Base-by-base conservation (phyloP, 2,329 filamentous ascomycete genomes). In the Colletotrichum sp. region DNA sequence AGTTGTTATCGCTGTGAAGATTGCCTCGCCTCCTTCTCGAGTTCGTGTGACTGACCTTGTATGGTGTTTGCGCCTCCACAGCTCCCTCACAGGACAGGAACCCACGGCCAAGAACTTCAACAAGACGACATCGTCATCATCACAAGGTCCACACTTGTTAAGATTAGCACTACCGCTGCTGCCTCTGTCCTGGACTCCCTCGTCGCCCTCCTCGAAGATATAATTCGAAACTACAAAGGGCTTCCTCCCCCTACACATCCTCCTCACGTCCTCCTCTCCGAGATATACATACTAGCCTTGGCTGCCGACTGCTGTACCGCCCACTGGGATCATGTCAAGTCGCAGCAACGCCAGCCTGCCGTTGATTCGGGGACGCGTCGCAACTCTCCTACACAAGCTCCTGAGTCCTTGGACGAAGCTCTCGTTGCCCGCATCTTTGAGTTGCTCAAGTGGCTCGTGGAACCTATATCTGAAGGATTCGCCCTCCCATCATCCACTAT, bases 1-100 rank as follows among this genome's bases (percentile, higher is more conserved):
- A 79, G 82, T 79, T 74, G 28, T 32, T n/a, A 9, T 63, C 30
- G 12, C 30, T n/a, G 11, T 64, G 19, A 30, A 25, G 22, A 32
- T 60, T 19, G 28, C 71, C 68, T 68, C 34, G 34, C 74, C 27
- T 59, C 19, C 59, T 48, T 19, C 39, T n/a, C 9, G 19, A 48
- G 39, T 48, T 48, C 28, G 32, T 22, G 32, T 68, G 25, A 68
- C 66, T 32, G 22, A 19, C 36, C 19, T 27, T 22, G n/a, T 39
- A 25, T 68, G 57, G 28, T n/a, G 57, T 28, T 65, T 65, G 36
- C 63, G 44, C 52, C 73, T n/a, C 11, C 72, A 67, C 76, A 93
- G 91, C 89, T 93, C 72, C 92, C 92, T 72, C 91, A 93, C 84
- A 88, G 90, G 78, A 92, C 91, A 72, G 91, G 91, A 80, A 90